Percentiles rank a stretch among this genome's conserved stretches.
phyloP scores from a whole-genome alignment of 345 rosid genomes.

The Hypericum androsaemum region DNA sequence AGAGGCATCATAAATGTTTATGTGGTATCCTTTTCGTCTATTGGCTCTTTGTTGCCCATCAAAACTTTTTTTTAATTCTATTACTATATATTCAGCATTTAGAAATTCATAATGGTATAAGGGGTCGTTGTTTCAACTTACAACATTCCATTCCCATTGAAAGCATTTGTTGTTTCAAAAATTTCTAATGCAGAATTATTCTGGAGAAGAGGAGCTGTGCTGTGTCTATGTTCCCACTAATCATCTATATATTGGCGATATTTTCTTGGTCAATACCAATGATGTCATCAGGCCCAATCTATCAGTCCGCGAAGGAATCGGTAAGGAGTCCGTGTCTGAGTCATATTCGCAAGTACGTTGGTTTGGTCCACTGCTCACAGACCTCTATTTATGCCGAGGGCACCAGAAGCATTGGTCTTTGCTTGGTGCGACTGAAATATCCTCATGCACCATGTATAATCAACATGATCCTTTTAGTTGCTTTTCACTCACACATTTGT shows the following conservation, averaged over 20 bases:
- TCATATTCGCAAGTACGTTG: background rate
- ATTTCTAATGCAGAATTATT: constrained; percentile 48
- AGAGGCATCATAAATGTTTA: no score
- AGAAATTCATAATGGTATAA: no score
- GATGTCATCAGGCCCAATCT: constrained; percentile 94
- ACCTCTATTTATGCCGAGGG: background rate
- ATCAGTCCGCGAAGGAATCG: constrained; percentile 96
- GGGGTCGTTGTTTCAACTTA: no score
- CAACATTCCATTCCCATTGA: background rate
- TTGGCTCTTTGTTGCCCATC: no score
- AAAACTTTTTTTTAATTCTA: no score
- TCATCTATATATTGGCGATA: constrained; percentile 95
- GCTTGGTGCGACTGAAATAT: no score
- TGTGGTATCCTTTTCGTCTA: no score
- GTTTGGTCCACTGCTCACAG: background rate
- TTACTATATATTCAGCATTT: no score
- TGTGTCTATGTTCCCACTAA: constrained; percentile 97
- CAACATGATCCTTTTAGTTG: no score
- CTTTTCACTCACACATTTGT: no score
- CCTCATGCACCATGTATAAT: no score
- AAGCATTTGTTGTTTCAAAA: background rate
- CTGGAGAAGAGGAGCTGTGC: constrained; percentile 89
- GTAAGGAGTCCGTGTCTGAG: constrained; percentile 30
- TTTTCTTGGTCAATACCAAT: constrained; percentile 63
- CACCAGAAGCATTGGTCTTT: background rate